phyloP scores from a whole-genome alignment of 495 filamentous ascomycete genomes.

The Aspergillus cristatus region DNA sequence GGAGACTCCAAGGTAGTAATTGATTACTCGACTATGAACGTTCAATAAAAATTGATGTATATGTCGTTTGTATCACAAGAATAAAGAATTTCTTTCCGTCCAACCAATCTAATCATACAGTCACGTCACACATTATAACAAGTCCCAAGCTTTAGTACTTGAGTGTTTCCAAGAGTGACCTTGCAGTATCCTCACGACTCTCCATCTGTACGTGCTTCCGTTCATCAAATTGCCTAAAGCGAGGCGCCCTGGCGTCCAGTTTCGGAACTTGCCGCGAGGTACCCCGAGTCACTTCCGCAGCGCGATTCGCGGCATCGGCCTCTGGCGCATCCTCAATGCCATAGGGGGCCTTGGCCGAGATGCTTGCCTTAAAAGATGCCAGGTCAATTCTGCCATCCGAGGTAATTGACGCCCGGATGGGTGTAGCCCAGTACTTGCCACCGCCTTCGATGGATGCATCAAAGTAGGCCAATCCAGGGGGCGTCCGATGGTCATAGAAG shows the following conservation, averaged over 20 bases:
- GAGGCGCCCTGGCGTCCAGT: constrained; percentile 15
- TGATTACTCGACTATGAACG: too few relatives aligned
- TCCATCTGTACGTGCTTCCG: too few relatives aligned
- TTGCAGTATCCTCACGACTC: constrained; percentile 23
- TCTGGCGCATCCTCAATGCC: constrained; percentile 29
- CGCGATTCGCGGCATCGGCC: constrained; percentile 12
- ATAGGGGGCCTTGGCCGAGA: constrained; percentile 42
- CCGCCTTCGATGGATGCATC: constrained; percentile 57
- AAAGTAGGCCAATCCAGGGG: constrained; percentile 35
- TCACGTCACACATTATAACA: too few relatives aligned
- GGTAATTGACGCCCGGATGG: constrained; percentile 46
- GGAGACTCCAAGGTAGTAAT: too few relatives aligned
- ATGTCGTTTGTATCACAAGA: too few relatives aligned
- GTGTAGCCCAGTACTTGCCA: constrained; percentile 54
- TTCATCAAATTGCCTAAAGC: too few relatives aligned
- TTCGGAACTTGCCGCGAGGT: constrained; percentile 21
- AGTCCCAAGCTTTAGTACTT: constrained; percentile 1
- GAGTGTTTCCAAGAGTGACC: constrained; percentile 23
- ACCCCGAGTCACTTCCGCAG: constrained; percentile 19
- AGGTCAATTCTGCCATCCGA: constrained; percentile 51
- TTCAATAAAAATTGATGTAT: too few relatives aligned
- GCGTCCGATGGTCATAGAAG: constrained; percentile 23
- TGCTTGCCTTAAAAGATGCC: constrained; percentile 33
- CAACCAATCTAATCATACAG: too few relatives aligned
- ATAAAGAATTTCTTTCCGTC: too few relatives aligned